Base-by-base conservation (phyloP, 306 rosid genomes). In the Albizia julibrissin region DNA sequence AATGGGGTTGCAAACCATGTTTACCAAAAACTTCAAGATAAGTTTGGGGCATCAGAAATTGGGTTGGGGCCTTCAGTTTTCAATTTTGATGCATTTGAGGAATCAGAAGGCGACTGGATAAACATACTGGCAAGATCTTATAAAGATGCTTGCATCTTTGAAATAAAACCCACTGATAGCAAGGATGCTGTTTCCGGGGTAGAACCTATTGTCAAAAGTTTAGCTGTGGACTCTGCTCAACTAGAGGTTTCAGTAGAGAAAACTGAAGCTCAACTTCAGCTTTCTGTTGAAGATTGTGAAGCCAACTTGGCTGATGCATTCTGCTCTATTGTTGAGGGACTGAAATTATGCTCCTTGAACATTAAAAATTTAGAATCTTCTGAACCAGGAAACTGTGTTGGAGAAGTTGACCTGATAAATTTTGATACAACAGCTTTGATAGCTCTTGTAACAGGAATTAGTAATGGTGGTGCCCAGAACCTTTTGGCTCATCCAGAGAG, bases 371-470 rank as follows among this genome's bases (percentile, higher is more conserved):
- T 50, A 68, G 89, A 65, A 61, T 75, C 81, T 8, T 4, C 71
- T 1, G 84, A 75, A 18, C 24, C 83, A 26, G 67, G 72, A 56
- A 65, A 33, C 50, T 69, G 65, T 44, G 68, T 84, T 80, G 83
- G 74, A 69, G 87, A 85, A 56, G 85, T 76, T 69, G 84, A 91
- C 80, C 74, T 89, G 56, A 77, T 93, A 31, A 91, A 95, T 79
- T 91, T 93, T 79, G 98, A 91, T 86, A 95, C 99, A n/a, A 95
- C 98, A 22, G 90, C 99, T 72, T 84, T 95, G 90, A 91, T 95
- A 85, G 99, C 99, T 62, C 79, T 89, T 73, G 92, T 95, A 12
- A 90, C 99, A 5, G 97, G 91, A 66, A 95, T 92, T 71, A 93
- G 99, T 84, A 95, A 93, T 87, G 98, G 94, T 8, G 87, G 89